phyloP scores from a whole-genome alignment of 129 eudicot species.

The Logfia minima region DNA sequence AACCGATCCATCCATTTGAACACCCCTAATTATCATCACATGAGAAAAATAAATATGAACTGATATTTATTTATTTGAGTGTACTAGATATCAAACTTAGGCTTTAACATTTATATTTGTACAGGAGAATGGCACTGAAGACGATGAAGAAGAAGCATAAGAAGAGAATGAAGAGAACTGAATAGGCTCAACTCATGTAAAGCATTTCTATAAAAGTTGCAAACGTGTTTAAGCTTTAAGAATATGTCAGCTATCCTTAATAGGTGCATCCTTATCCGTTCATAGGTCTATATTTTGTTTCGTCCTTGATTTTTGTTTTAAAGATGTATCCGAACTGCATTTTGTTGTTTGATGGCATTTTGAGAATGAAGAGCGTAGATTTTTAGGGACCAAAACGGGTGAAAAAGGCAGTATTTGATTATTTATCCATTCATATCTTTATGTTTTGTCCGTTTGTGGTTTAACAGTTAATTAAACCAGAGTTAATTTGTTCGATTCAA shows the following conservation, averaged over 20 bases:
- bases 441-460: too few relatives aligned
- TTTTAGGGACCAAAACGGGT: neutral
- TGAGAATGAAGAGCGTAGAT: neutral
- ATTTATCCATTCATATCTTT: too few relatives aligned
- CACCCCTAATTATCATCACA: neutral
- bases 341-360: constrained; percentile 8
- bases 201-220: neutral
- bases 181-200: neutral
- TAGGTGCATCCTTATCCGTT: neutral
- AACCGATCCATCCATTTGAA: too few relatives aligned
- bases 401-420: neutral
- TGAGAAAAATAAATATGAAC: neutral
- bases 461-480: too few relatives aligned
- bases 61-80: neutral
- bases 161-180: neutral
- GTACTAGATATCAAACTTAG: neutral
- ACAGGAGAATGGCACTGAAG: neutral
- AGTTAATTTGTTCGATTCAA: too few relatives aligned
- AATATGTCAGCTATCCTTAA: neutral
- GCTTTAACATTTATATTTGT: neutral
- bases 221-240: too few relatives aligned
- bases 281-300: neutral
- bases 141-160: neutral
- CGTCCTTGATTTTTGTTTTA: neutral
- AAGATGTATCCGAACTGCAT: neutral